Base-by-base conservation (phyloP, 1,284 basidiomycete genomes). In the Ganoderma sinense region DNA sequence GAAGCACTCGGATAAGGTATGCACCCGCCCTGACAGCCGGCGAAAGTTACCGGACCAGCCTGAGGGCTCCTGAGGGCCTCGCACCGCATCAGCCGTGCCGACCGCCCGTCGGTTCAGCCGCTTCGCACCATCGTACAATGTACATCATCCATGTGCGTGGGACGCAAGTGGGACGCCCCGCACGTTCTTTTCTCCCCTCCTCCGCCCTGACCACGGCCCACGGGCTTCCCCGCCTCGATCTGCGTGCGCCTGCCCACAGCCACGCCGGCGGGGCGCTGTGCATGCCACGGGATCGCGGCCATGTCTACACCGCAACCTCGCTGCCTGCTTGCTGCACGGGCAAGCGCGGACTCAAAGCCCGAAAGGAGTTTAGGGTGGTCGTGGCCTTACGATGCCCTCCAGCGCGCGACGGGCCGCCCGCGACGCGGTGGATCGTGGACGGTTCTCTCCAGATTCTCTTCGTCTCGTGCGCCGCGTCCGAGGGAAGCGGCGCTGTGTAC, bases 21-120 rank as follows among this genome's bases (percentile, higher is more conserved):
- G 33, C 56, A 23, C 20, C 64, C 51, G 68, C 55, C 62, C 60
- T 66, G 64, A 61, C 71, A 69, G 69, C 71, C 53, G 31, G 29
- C 71, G 71, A 73, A 64, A 53, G 65, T 67, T 73, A 65, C 71
- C 71, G 71, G 71, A 48, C 13, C 41, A 43, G 4, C 39, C 11
- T 18, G 45, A n/a, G n/a, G n/a, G n/a, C n/a, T n/a, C n/a, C n/a
- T n/a, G n/a, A n/a, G 59, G 63, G 68, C 43, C 55, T 18, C 56
- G 56, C 56, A 59, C 56, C 56, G 33, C 56, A 59, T 59, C 56
- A 39, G 20, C 56, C 56, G 56, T 23, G 56, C 56, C 31, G 55
- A 31, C 55, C 31, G 55, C 55, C 23, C 48, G 48, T 59, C 36
- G n/a, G n/a, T n/a, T n/a, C n/a, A n/a, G n/a, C n/a, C n/a, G 56